Conservation (phyloP, 345 rosid genomes). For the Acer saccharum region DNA sequence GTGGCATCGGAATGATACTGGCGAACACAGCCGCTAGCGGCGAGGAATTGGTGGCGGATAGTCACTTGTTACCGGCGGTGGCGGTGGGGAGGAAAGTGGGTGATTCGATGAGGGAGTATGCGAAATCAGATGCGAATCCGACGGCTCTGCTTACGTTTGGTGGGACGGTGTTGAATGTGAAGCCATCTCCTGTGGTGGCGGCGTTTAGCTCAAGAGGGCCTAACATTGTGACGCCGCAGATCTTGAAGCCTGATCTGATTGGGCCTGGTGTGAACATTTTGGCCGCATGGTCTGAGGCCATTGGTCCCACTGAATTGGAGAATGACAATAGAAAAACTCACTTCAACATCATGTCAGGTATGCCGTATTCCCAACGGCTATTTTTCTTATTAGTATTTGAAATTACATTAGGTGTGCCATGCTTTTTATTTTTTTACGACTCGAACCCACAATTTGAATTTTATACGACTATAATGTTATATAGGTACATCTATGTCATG, state of each 20-base stretch:
- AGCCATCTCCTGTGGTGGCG: constrained; percentile 87
- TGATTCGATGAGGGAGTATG: constrained; percentile 56
- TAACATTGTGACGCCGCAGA: constrained; percentile 65
- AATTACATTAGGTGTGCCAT: no score
- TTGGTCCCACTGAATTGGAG: constrained; percentile 74
- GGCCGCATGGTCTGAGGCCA: constrained; percentile 81
- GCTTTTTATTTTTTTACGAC: no score
- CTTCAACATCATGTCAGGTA: constrained; percentile 89
- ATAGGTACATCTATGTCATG: constrained; percentile 96
- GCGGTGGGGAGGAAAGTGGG: constrained; percentile 74
- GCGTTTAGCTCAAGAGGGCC: constrained; percentile 95
- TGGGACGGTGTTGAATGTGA: constrained; percentile 66
- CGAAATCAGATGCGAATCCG: constrained; percentile 45
- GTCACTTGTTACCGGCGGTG: constrained; percentile 72
- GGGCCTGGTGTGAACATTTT: constrained; percentile 88
- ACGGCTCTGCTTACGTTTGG: constrained; percentile 54
- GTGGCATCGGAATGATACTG: constrained; percentile 85
- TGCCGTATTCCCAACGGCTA: constrained; percentile 22
- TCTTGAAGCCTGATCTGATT: constrained; percentile 86
- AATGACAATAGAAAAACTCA: constrained; percentile 58
- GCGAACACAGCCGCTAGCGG: constrained; percentile 69
- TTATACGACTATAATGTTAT: background rate
- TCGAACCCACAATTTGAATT: no score
- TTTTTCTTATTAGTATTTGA: background rate
- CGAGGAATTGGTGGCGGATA: constrained; percentile 81